These are phyloP conservation scores for Lactifluus volemus DNA, from an alignment of 768 basidiomycete species.

Conservation along the genomic window DNA sequence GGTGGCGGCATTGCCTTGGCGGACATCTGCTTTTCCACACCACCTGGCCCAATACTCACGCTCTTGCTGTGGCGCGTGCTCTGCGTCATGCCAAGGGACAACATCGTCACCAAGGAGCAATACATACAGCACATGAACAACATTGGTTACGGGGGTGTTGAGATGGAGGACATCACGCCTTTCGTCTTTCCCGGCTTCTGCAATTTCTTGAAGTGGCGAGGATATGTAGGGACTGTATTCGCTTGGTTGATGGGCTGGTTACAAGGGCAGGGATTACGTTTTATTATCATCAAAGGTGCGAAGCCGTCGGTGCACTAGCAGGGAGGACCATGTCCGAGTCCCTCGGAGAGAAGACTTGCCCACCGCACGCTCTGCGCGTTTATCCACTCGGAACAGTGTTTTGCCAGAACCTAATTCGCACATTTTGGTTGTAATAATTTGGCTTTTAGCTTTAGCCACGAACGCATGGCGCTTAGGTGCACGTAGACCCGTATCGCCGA, in stretches of 20 bases:
- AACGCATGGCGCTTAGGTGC: background rate
- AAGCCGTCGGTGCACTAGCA: slow-evolving; percentile 1
- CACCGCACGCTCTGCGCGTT: no score
- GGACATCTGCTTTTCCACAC: slow-evolving; percentile 47
- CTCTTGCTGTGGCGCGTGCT: slow-evolving; percentile 28
- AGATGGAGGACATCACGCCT: slow-evolving; percentile 46
- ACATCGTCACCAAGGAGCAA: slow-evolving; percentile 37
- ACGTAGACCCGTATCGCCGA: no score
- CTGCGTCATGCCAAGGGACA: slow-evolving; percentile 36
- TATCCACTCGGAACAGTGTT: background rate
- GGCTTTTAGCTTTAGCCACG: background rate
- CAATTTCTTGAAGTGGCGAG: slow-evolving; percentile 37
- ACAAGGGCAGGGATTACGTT: slow-evolving; percentile 34
- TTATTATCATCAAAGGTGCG: slow-evolving; percentile 35
- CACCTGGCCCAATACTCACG: slow-evolving; percentile 18
- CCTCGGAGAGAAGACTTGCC: background rate
- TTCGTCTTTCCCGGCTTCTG: slow-evolving; percentile 54
- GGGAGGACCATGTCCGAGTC: background rate
- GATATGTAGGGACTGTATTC: slow-evolving; percentile 38
- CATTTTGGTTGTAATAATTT: background rate
- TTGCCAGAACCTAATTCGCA: background rate
- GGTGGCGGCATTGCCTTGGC: slow-evolving; percentile 51
- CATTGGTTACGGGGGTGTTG: slow-evolving; percentile 46
- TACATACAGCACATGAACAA: slow-evolving; percentile 37
- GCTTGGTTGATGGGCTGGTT: slow-evolving; percentile 32